These are phyloP conservation scores for Phytophthora meadii DNA, from an alignment of 352 stramenopile genomes.

Conservation along the genomic window DNA sequence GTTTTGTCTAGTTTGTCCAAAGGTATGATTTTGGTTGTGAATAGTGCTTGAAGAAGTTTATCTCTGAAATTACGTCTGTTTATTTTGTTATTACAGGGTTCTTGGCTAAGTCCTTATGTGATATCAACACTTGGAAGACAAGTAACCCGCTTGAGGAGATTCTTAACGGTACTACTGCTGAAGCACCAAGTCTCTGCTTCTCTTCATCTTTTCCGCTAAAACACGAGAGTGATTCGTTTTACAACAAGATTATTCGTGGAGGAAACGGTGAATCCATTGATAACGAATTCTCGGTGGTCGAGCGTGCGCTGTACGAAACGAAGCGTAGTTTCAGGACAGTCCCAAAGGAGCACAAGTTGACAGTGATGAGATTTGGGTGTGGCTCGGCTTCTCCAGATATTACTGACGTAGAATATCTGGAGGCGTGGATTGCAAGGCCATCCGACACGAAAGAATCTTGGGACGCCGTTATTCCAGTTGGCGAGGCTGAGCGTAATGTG, in stretches of 20 bases:
- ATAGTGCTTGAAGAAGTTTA: neutral
- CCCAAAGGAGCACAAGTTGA: slow-evolving; percentile 10
- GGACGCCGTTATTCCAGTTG: slow-evolving; percentile 7
- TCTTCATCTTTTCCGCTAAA: slow-evolving; percentile 45
- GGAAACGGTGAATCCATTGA: neutral
- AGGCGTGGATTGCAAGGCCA: slow-evolving; percentile 18
- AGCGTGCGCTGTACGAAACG: slow-evolving; percentile 17
- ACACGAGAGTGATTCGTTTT: slow-evolving; percentile 16
- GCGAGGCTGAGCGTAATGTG: slow-evolving; percentile 4
- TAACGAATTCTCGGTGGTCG: slow-evolving; percentile 6
- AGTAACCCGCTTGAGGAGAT: slow-evolving; percentile 23
- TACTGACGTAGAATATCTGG: slow-evolving; percentile 31
- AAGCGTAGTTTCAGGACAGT: slow-evolving; percentile 3
- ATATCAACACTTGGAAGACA: slow-evolving; percentile 33
- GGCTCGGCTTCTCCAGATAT: slow-evolving; percentile 5
- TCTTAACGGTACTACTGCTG: slow-evolving; percentile 2
- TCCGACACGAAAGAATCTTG: slow-evolving; percentile 4
- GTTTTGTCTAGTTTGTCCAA: slow-evolving; percentile 26
- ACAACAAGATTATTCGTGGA: slow-evolving; percentile 7
- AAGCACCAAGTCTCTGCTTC: slow-evolving; percentile 31
- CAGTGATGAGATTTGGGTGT: slow-evolving; percentile 21
- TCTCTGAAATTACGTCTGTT: slow-evolving; percentile 9
- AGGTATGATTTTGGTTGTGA: slow-evolving; percentile 13
- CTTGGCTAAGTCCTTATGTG: slow-evolving; percentile 50
- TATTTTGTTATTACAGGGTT: slow-evolving; percentile 35